Base-by-base conservation (phyloP, 306 rosid species). In the Phaseolus lunatus region DNA sequence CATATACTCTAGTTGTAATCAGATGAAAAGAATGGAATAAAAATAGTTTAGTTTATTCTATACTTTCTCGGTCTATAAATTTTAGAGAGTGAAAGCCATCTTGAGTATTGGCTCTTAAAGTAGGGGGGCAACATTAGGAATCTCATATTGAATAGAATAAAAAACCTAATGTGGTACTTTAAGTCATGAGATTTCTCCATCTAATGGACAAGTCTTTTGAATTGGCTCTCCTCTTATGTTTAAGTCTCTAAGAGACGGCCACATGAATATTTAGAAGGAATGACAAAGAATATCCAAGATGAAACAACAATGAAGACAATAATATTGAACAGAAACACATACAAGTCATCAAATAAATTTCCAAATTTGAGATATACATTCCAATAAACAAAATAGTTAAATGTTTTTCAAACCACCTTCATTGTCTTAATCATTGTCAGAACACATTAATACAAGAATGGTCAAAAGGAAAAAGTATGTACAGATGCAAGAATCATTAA, bases 381-480 rank as follows among this genome's bases (percentile, higher is more conserved):
- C 76, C 35, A 7, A 54, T 9, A 75, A 41, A 66, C 41, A 53
- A 61, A 29, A 83, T 52, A 75, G 71, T 41, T 33, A 43, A 50
- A 52, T 53, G 39, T 18, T 43, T 71, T 39, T 50, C 56, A 76
- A 76, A 10, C 61, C 39, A 39, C 57, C 68, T 59, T 10, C 52
- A 52, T 48, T 75, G 49, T 37, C 69, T 48, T 6, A 67, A 49
- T 44, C 59, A 53, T 82, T 35, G 53, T 24, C 54, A 63, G 62
- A 62, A 56, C 33, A 27, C 59, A 70, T 43, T 58, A 77, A 44
- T 24, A 43, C 67, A 82, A 75, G 41, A 76, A 66, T 64, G 67
- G 27, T 29, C 47, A 29, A 14, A 31, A 44, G 53, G 33, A 59
- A 58, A 69, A 65, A 33, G 37, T 20, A 47, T 58, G 4, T 67